These are phyloP conservation scores for Termitomyces heimii DNA, from an alignment of 768 basidiomycete species.

Conservation along the genomic window DNA sequence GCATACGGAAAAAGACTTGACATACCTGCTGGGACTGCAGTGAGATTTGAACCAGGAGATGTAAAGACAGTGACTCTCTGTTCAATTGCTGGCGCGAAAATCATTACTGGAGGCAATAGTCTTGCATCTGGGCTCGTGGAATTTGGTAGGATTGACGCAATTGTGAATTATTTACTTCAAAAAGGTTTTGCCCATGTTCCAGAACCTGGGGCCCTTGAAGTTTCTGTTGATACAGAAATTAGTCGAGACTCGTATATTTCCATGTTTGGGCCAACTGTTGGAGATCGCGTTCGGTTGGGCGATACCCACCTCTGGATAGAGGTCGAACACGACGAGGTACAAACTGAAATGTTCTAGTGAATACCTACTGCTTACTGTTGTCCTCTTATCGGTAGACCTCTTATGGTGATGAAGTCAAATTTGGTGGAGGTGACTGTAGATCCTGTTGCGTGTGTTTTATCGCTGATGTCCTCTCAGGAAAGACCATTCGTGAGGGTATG, in stretches of 20 bases:
- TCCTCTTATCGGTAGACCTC: slow-evolving; percentile 46
- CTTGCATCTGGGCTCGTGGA: slow-evolving; percentile 58
- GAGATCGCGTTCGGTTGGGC: slow-evolving; percentile 83
- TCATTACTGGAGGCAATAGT: slow-evolving; percentile 75
- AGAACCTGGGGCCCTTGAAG: slow-evolving; percentile 55
- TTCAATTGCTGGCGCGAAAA: slow-evolving; percentile 63
- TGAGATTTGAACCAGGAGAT: slow-evolving; percentile 95
- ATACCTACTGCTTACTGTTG: neutral
- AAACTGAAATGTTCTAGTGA: neutral
- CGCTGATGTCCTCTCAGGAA: slow-evolving; percentile 43
- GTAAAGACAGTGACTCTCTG: slow-evolving; percentile 79
- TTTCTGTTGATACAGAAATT: slow-evolving; percentile 49
- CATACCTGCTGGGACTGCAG: slow-evolving; percentile 91
- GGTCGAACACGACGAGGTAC: slow-evolving; percentile 80
- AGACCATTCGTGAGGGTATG: slow-evolving; percentile 95
- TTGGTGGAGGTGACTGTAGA: slow-evolving; percentile 72
- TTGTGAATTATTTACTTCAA: slow-evolving; percentile 43
- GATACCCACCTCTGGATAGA: slow-evolving; percentile 91
- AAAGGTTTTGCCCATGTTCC: slow-evolving; percentile 67
- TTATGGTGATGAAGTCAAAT: slow-evolving; percentile 97
- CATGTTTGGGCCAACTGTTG: slow-evolving; percentile 94
- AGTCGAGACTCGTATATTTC: slow-evolving; percentile 73
- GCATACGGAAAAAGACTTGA: slow-evolving; percentile 87
- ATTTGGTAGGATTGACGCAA: slow-evolving; percentile 33
- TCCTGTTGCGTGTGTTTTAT: neutral